These are phyloP conservation scores for Camellia lanceoleosa DNA, from an alignment of 148 eudicot genomes.

Conservation along the genomic window DNA sequence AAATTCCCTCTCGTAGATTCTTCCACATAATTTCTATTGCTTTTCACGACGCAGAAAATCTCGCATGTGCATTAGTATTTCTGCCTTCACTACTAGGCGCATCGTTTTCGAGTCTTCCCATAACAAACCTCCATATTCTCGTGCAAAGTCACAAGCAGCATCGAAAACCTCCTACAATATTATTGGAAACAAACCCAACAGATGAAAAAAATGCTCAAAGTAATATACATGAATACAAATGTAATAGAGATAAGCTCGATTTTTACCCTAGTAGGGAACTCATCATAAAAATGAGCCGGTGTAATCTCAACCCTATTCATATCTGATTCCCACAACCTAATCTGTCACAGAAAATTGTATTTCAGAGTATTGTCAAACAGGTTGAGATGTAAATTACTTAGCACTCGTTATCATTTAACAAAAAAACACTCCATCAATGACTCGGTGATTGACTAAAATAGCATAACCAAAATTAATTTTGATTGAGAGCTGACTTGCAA, in stretches of 20 bases:
- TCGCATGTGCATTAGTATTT: conserved; percentile 57
- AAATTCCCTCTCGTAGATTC: neutral
- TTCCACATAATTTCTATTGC: conserved; percentile 16
- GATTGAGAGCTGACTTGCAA: neutral
- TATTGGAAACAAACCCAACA: neutral
- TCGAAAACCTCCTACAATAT: conserved; percentile 71
- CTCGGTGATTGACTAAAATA: neutral
- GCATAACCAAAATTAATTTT: neutral
- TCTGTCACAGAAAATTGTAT: conserved; percentile 41
- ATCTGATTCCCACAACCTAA: conserved; percentile 95
- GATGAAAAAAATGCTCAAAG: neutral
- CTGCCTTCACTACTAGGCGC: conserved; percentile 73
- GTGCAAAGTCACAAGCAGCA: conserved; percentile 82
- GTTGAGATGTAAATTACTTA: neutral
- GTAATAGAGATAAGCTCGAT: neutral
- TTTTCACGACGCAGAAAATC: conserved; percentile 60
- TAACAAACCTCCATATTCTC: conserved; percentile 62
- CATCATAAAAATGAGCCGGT: conserved; percentile 70
- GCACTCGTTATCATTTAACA: neutral
- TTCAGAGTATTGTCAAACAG: neutral
- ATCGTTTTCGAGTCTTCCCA: conserved; percentile 76
- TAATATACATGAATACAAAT: neutral
- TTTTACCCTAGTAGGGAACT: conserved; percentile 71
- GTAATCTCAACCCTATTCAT: conserved; percentile 78
- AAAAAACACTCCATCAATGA: too few relatives aligned